These are phyloP conservation scores for Eimeria necatrix DNA, from an alignment of 169 alveolate species.

Conservation along the genomic window DNA sequence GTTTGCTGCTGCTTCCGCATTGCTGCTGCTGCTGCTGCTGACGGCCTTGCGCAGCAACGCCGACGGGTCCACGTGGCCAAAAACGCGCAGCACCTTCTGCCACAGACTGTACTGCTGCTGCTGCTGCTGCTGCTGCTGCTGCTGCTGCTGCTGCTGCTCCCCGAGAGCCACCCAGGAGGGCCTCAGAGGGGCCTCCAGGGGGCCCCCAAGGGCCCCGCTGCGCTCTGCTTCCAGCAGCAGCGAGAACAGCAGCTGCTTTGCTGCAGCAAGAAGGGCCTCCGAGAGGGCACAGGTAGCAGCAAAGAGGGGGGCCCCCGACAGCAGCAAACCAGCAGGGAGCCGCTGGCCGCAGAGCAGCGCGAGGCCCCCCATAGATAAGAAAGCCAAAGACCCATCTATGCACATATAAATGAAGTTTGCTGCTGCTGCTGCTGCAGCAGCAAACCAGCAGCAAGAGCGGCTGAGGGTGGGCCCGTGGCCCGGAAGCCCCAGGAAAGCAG, in stretches of 20 bases:
- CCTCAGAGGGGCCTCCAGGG: neutral
- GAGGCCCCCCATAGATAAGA: neutral
- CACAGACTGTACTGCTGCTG: neutral
- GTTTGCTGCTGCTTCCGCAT: neutral
- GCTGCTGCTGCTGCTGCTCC: neutral
- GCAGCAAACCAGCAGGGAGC: neutral
- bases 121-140: too few relatives aligned
- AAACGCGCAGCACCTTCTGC: neutral
- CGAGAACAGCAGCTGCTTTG: neutral
- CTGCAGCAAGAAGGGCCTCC: neutral
- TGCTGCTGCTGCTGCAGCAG: neutral
- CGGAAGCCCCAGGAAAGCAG: neutral
- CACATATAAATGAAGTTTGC: neutral
- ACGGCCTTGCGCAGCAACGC: neutral
- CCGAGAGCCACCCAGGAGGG: neutral
- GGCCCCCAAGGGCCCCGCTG: neutral
- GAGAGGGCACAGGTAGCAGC: neutral
- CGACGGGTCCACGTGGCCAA: neutral
- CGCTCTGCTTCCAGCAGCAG: neutral
- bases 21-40: neutral
- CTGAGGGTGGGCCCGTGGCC: neutral
- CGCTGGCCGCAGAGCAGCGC: neutral
- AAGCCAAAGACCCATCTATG: neutral
- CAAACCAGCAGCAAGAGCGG: neutral
- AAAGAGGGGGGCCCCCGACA: neutral